A percentile compares a stretch with the other conserved stretches of the same genome.
phyloP scores from a whole-genome alignment of 2,329 filamentous ascomycete genomes.

The Phaeosphaeria sp. region DNA sequence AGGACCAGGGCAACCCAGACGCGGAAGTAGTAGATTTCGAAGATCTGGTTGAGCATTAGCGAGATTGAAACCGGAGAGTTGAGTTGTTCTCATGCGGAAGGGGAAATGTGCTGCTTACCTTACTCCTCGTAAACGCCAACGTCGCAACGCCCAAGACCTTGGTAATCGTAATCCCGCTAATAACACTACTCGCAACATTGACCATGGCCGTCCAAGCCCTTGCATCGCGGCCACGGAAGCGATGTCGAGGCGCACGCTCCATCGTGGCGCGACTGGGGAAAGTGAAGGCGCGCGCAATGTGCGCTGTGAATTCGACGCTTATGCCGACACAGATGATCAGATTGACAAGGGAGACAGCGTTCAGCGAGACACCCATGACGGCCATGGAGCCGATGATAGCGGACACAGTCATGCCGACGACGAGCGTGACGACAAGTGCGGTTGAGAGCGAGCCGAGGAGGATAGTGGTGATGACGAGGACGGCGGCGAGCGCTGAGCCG shows the following conservation, averaged over 20 bases:
- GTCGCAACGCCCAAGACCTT: conserved; percentile 93
- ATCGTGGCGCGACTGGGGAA: conserved; percentile 86
- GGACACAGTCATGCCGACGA: conserved; percentile 90
- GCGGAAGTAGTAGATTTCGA: conserved; percentile 98
- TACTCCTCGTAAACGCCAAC: conserved; percentile 91
- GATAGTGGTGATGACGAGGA: conserved; percentile 78
- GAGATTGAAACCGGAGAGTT: too few species aligned
- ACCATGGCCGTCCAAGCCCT: conserved; percentile 92
- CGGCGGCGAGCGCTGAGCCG: conserved; percentile 82
- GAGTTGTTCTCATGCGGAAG: too few species aligned
- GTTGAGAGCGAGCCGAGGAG: conserved; percentile 86
- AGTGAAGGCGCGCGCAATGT: conserved; percentile 94
- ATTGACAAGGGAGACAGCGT: conserved; percentile 94
- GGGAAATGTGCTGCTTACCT: conserved; percentile 58
- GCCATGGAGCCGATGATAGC: conserved; percentile 98
- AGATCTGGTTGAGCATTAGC: conserved; percentile 65
- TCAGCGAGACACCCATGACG: conserved; percentile 83
- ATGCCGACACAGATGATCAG: conserved; percentile 97
- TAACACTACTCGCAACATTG: conserved; percentile 92
- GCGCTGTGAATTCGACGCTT: conserved; percentile 94
- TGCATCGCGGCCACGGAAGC: conserved; percentile 81
- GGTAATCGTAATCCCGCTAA: conserved; percentile 94
- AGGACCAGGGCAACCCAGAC: conserved; percentile 93
- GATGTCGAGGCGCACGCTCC: conserved; percentile 74
- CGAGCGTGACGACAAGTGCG: conserved; percentile 80